Evolutionary conservation across 2,329 filamentous ascomycete species (phyloP).

Genomic region (Nakataea oryzae): DNA sequence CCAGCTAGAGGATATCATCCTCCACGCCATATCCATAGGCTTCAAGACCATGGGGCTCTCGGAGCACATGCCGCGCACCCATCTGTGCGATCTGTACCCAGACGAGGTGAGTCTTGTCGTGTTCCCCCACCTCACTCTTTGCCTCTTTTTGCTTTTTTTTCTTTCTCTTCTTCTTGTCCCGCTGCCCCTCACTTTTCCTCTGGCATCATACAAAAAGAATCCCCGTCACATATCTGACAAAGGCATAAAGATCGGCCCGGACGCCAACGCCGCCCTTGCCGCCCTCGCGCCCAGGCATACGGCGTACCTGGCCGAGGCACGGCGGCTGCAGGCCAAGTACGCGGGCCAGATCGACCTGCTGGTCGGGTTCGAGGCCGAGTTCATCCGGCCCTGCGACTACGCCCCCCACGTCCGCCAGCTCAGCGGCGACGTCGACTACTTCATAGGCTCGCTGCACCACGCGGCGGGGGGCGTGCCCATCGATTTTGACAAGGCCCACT

Average conservation of each 20-base stretch:
- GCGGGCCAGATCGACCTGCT: conserved; percentile 62
- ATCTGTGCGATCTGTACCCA: conserved; percentile 72
- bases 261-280: conserved; percentile 36
- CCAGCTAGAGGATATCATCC: conserved; percentile 72
- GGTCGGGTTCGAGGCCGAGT: conserved; percentile 89
- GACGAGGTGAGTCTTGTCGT: conserved; percentile 58
- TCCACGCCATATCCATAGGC: conserved; percentile 64
- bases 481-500: conserved; percentile 67
- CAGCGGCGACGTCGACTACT: conserved; percentile 56
- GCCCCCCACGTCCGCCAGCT: conserved; percentile 45
- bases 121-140: conserved; percentile 7
- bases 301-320: conserved; percentile 66
- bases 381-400: conserved; percentile 60
- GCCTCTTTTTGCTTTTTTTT: too few relatives aligned
- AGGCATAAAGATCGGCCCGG: conserved; percentile 32
- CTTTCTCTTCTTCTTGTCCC: too few relatives aligned
- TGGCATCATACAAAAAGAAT: background rate
- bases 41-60: conserved; percentile 82
- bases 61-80: conserved; percentile 85
- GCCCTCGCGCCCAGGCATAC: conserved; percentile 47
- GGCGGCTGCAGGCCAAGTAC: conserved; percentile 62
- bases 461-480: conserved; percentile 74
- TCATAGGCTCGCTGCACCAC: conserved; percentile 83
- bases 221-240: background rate
- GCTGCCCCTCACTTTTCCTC: background rate